Conservation (phyloP, 306 rosid genomes). For the Betula pendula region DNA sequence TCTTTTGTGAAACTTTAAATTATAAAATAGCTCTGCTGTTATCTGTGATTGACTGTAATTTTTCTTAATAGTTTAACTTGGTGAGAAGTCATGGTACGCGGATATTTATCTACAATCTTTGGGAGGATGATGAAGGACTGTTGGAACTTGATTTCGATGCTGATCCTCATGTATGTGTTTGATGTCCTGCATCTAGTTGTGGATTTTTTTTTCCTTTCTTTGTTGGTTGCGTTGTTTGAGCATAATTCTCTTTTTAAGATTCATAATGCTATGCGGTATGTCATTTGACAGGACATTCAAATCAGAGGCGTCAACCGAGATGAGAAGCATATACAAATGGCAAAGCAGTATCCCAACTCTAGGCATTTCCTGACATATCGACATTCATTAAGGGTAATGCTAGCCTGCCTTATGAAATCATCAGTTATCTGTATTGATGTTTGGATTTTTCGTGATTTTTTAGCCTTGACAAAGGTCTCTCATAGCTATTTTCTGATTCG, state of each 20-base stretch:
- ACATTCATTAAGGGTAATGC: slow-evolving; percentile 82
- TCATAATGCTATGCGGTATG: slow-evolving; percentile 16
- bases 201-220: neutral
- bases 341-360: slow-evolving; percentile 78
- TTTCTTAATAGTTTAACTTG: slow-evolving; percentile 55
- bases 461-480: neutral
- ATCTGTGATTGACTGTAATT: slow-evolving; percentile 28
- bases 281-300: slow-evolving; percentile 79
- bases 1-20: neutral
- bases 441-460: neutral
- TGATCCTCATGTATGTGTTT: slow-evolving; percentile 78
- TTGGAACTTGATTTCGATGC: slow-evolving; percentile 88
- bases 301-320: slow-evolving; percentile 93
- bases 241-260: neutral
- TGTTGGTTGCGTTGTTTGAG: neutral
- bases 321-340: slow-evolving; percentile 91
- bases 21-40: neutral
- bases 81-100: slow-evolving; percentile 80
- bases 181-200: slow-evolving; percentile 16
- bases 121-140: slow-evolving; percentile 98
- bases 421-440: neutral
- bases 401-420: slow-evolving; percentile 4
- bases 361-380: slow-evolving; percentile 86
- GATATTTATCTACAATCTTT: slow-evolving; percentile 84
- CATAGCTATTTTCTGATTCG: neutral